phyloP scores from a whole-genome alignment of 192 early-diverging fungal genomes.

The Coemansia sp. region DNA sequence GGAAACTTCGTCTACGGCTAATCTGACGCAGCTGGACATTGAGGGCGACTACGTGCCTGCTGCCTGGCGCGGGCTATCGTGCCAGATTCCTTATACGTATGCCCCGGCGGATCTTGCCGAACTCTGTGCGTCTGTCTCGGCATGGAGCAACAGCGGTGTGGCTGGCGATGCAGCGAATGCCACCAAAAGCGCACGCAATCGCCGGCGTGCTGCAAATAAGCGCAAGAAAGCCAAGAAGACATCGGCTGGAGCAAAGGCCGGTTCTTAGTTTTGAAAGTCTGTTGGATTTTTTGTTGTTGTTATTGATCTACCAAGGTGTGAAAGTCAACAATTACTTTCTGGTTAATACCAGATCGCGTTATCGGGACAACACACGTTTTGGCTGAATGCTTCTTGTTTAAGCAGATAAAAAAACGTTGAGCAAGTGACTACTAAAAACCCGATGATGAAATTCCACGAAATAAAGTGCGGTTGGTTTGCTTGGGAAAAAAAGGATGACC shows the following conservation, averaged over 20 bases:
- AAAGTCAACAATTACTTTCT: too few relatives aligned
- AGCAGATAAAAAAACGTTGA: too few relatives aligned
- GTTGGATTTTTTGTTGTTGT: too few relatives aligned
- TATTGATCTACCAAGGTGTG: too few relatives aligned
- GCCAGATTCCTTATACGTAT: conserved; percentile 42
- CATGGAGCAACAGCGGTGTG: conserved; percentile 7
- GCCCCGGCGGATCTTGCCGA: conserved; percentile 31
- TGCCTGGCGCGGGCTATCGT: conserved; percentile 35
- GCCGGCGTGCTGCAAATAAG: conserved; percentile 22
- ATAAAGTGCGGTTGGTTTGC: neutral
- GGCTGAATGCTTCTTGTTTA: too few relatives aligned
- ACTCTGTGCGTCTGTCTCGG: conserved; percentile 3
- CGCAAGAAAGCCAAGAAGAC: conserved; percentile 14
- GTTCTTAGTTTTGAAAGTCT: too few relatives aligned
- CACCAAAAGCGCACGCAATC: conserved; percentile 17
- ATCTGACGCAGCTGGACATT: conserved; percentile 14
- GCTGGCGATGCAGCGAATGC: conserved; percentile 2
- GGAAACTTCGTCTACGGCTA: neutral
- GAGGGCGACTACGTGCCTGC: conserved; percentile 43
- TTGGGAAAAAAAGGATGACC: neutral
- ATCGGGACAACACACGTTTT: too few relatives aligned
- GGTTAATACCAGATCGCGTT: too few relatives aligned
- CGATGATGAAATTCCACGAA: too few relatives aligned
- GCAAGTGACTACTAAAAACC: too few relatives aligned
- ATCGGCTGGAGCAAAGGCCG: neutral